Evolutionary conservation across 208 protist genomes (phyloP), one percentile per base, ranked within the genome.

Genomic region (Kentomonas sorsogonicus): DNA sequence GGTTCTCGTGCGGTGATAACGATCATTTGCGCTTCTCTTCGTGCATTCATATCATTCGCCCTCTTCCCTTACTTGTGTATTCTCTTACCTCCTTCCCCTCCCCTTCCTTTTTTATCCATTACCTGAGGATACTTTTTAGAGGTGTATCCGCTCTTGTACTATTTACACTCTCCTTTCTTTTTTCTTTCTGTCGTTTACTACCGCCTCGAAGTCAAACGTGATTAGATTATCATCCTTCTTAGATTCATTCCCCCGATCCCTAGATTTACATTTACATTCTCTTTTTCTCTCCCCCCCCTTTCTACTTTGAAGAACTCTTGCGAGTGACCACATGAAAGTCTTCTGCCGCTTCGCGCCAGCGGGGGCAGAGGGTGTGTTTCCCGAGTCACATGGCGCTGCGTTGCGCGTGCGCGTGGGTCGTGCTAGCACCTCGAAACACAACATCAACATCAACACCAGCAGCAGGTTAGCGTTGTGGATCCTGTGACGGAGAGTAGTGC

Each of bases 271-370:
- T 2, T 50, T 48, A 38, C 30, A 36, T 15, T 60, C 54, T 18
- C 16, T 38, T 40, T 40, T 2, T 60, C 31, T n/a, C 22, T 46
- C 25, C 44, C 36, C n/a, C 20, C 18, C 6, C 58, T 47, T 39
- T 30, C 39, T 33, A 5, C 31, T 50, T 30, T 36, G n/a, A 25
- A 4, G 9, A 52, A 30, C 1, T 30, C 27, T 59, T 10, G 3
- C 34, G 10, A 1, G 3, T 18, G 6, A 23, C 4, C 27, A 2
- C 15, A 87, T 87, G 80, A 72, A 72, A 36, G 80, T 87, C 1
- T 87, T 69, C 47, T 83, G 76, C 40, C 75, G 80, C 16, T 87
- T 87, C 46, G 69, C 80, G 1, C 72, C 72, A 15, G 44, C 54
- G 26, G 29, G 39, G 9, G 23, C 9, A 34, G 27, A 51, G n/a